These are phyloP conservation scores for Rubia yunnanensis DNA, from an alignment of 257 asterid species.

Conservation along the genomic window DNA sequence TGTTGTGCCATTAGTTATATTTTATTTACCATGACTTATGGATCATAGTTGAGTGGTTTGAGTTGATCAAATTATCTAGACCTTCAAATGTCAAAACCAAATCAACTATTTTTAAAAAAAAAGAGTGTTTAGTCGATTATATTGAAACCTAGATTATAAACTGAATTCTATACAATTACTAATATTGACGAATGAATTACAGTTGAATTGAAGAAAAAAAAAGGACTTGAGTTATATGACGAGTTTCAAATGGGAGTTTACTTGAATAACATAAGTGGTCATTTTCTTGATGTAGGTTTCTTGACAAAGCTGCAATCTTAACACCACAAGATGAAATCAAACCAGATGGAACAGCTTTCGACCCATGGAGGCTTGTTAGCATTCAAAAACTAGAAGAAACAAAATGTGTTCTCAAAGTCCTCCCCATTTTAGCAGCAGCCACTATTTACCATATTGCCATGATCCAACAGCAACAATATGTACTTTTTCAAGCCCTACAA, in stretches of 20 bases:
- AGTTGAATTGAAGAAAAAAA: too few relatives aligned
- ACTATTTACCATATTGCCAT: constrained; percentile 44
- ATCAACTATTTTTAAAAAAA: too few relatives aligned
- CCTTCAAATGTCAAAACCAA: not conserved
- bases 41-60: not conserved
- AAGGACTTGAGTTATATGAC: too few relatives aligned
- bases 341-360: constrained; percentile 40
- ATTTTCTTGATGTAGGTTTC: constrained; percentile 29
- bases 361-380: constrained; percentile 61
- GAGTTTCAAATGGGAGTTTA: too few relatives aligned
- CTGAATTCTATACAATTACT: too few relatives aligned
- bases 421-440: constrained; percentile 56
- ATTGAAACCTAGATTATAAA: too few relatives aligned
- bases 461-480: constrained; percentile 41
- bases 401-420: constrained; percentile 49
- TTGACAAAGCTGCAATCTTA: constrained; percentile 63
- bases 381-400: constrained; percentile 67
- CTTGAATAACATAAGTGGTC: too few relatives aligned
- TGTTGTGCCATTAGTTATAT: not conserved
- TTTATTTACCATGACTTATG: too few relatives aligned
- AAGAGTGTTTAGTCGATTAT: too few relatives aligned
- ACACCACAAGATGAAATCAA: constrained; percentile 36
- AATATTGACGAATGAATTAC: not conserved
- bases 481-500: constrained; percentile 72
- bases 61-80: not conserved